These are phyloP conservation scores for Citrus inodora DNA, from an alignment of 345 rosid species.

Conservation along the genomic window DNA sequence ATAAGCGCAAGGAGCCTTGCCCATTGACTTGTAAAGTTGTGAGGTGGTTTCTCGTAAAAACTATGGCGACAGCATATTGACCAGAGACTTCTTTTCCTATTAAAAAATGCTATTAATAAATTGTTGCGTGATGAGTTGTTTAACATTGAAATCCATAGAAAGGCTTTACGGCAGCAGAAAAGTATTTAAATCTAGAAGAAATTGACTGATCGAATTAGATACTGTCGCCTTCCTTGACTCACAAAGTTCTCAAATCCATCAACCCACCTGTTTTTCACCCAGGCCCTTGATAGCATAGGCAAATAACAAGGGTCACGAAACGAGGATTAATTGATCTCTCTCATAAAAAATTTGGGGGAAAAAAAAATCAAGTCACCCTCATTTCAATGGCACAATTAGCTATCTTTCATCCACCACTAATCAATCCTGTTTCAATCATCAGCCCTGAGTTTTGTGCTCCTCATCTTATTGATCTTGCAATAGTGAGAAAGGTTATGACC, in stretches of 20 bases:
- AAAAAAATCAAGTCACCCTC: neutral
- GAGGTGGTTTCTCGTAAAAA: neutral
- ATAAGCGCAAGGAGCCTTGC: neutral
- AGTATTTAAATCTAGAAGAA: neutral
- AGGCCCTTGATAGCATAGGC: too few relatives aligned
- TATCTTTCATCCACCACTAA: neutral
- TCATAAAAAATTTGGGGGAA: fast-evolving
- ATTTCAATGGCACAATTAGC: neutral
- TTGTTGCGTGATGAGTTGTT: neutral
- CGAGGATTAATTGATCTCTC: too few relatives aligned
- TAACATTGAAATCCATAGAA: neutral
- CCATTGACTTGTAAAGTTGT: neutral
- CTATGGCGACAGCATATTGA: neutral
- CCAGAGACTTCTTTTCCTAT: neutral
- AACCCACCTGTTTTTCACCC: neutral
- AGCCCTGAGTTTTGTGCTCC: slow-evolving; percentile 8
- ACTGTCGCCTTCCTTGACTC: neutral
- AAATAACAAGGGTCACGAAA: too few relatives aligned
- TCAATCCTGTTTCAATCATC: neutral
- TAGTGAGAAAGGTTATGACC: slow-evolving; percentile 30
- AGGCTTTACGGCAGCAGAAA: neutral
- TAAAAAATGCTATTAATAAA: neutral
- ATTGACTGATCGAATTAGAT: neutral
- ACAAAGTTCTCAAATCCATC: neutral
- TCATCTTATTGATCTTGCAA: slow-evolving; percentile 29